Base-by-base conservation (phyloP, 371 early-diverging fungal species). In the Lichtheimia ramosa region DNA sequence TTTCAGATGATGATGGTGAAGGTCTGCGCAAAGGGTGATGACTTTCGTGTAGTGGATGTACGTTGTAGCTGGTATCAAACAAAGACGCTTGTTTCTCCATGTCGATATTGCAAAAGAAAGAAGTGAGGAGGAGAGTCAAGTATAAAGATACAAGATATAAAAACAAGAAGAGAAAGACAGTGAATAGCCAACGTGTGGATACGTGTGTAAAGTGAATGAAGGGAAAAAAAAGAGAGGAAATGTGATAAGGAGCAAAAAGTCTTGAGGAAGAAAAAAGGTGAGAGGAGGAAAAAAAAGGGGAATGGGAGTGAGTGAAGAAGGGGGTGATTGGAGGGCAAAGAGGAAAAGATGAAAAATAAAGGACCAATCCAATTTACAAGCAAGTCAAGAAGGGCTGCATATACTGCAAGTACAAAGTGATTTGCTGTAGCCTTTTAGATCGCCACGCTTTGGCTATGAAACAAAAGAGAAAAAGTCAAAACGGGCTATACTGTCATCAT, bases 1-100 rank as follows among this genome's bases (percentile, higher is more conserved):
- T n/a, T 21, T 46, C 18, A 10, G n/a, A n/a, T 18, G 21, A 21
- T 42, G 79, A 77, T 23, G 62, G 59, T 43, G 72, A 70, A 16
- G 61, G 50, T 51, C 59, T 59, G 20, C 40, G 54, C 16, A 54
- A 15, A 12, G 16, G 27, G 41, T 16, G 14, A 18, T 28, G 14
- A 8, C 41, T 54, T 14, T 21, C 48, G 21, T 46, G 46, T 2
- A 46, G 46, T 18, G 46, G 46, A 46, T 46, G 46, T 46, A 46
- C 46, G 21, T 21, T 21, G 46, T 46, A 46, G 21, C 16, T 46
- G n/a, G 46, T 46, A 46, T 46, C 46, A 21, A 46, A 46, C 21
- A 46, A 8, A 46, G 46, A 21, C 46, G 46, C 18, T 21, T n/a
- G 46, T 21, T 46, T 46, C 46, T 46, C 46, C 46, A 46, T 46